Base-by-base conservation (phyloP, 1,284 basidiomycete genomes). In the Cutaneotrichosporon curvatum region DNA sequence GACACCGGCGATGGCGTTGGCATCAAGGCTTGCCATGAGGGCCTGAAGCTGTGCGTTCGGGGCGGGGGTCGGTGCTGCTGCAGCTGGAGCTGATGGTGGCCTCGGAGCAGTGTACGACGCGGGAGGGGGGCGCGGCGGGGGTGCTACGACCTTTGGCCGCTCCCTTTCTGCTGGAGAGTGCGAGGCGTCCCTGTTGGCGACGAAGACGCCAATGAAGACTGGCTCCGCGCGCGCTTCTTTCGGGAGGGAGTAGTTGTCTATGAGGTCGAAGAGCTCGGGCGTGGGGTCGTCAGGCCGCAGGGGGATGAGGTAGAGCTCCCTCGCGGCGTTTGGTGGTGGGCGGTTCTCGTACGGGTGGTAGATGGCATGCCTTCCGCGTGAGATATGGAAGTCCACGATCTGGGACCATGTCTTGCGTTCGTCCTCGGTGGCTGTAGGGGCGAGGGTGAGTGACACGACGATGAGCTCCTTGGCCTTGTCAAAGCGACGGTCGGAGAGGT, bases 281-380 rank as follows among this genome's bases (percentile, higher is more conserved):
- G 37, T 70, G 0, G 82, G 74, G 41, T 85, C 79, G 21, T 72
- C 75, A 14, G 84, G 77, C 16, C 78, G 74, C 6, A 95, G 70
- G 1, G 91, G 91, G 18, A 94, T 79, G 49, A 94, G 78, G 62
- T 96, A 96, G 28, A 94, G 71, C 65, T 96, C 91, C 54, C 84
- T 83, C 23, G 88, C 86, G 16, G 83, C 84, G 51, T 80, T 78
- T 53, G 79, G 71, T 6, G 87, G 84, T 77, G 77, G 44, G 74
- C 75, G 4, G 9, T 50, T 30, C 11, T 84, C 84, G 82, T 87
- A 90, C 11, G 88, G 89, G 55, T 87, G 87, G 31, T 87, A 79
- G 12, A 91, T 76, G 9, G 84, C 88, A 67, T 91, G 85, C 19
- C 89, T 87, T 48, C 80, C 80, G 76, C 87, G 85, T 0, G 74